Conservation (phyloP, 306 rosid species). For the Cucurbita pepo region DNA sequence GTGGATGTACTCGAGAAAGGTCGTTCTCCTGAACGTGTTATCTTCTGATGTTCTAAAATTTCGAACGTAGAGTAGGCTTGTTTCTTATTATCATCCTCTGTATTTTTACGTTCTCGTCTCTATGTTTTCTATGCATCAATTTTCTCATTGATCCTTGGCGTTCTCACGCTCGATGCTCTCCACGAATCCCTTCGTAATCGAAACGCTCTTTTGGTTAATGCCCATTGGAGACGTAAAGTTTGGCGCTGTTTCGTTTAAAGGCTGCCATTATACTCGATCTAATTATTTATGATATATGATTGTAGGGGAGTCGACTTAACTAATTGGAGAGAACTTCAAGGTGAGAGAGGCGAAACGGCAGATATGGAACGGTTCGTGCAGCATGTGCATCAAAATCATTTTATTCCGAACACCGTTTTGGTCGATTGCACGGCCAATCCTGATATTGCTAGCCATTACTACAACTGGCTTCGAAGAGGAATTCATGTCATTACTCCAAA, state of each 20-base stretch:
- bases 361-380: constrained; percentile 62
- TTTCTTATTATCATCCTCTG: background rate
- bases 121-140: background rate
- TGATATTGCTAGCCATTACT: constrained; percentile 59
- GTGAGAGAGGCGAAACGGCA: constrained; percentile 50
- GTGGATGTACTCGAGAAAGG: background rate
- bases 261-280: background rate
- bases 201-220: background rate
- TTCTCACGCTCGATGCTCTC: background rate
- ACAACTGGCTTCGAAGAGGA: constrained; percentile 82
- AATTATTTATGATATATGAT: constrained; percentile 1
- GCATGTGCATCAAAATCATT: constrained; percentile 82
- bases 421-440: constrained; percentile 98
- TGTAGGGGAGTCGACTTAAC: constrained; percentile 77
- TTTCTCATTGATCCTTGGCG: background rate
- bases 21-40: background rate
- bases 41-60: background rate
- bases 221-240: background rate
- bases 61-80: background rate
- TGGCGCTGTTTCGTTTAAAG: background rate
- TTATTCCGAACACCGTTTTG: constrained; percentile 79
- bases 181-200: background rate
- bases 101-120: background rate
- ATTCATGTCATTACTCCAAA: constrained; percentile 93
- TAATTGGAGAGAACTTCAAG: constrained; percentile 62